A percentile compares a stretch with the other conserved stretches of the same genome.
phyloP scores from a whole-genome alignment of 768 basidiomycete genomes.

The Naganishia vaughanmartiniae region DNA sequence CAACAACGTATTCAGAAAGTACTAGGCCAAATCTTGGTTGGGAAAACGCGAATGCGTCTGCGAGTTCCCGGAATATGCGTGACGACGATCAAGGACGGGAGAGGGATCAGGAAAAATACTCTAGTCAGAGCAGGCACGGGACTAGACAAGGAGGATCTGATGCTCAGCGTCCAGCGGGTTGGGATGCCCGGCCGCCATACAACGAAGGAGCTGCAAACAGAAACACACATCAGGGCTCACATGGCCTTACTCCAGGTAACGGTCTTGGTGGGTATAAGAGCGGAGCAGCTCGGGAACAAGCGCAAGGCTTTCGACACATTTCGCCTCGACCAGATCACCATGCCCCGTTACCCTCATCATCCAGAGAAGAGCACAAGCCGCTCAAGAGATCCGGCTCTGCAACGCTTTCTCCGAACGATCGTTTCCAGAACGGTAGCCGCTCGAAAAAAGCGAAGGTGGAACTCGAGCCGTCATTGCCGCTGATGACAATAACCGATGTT shows the following conservation, averaged over 20 bases:
- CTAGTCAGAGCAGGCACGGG: background rate
- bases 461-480: background rate
- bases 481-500: background rate
- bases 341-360: too few species aligned
- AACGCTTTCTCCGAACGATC: background rate
- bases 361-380: background rate
- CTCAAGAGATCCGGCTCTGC: slow-evolving; percentile 13
- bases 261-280: background rate
- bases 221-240: background rate
- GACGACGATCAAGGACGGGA: background rate
- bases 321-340: slow-evolving; percentile 1
- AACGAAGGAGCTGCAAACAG: background rate
- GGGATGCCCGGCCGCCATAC: background rate
- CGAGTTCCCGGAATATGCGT: background rate
- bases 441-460: background rate
- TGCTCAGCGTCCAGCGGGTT: background rate
- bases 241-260: background rate
- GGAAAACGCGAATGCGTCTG: background rate
- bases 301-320: background rate
- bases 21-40: background rate
- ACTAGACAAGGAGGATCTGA: background rate
- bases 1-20: background rate
- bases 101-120: background rate
- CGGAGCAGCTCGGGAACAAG: background rate
- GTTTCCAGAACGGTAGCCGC: background rate